These are phyloP conservation scores for Eucalyptus cloeziana DNA, from an alignment of 345 rosid species.

Conservation along the genomic window DNA sequence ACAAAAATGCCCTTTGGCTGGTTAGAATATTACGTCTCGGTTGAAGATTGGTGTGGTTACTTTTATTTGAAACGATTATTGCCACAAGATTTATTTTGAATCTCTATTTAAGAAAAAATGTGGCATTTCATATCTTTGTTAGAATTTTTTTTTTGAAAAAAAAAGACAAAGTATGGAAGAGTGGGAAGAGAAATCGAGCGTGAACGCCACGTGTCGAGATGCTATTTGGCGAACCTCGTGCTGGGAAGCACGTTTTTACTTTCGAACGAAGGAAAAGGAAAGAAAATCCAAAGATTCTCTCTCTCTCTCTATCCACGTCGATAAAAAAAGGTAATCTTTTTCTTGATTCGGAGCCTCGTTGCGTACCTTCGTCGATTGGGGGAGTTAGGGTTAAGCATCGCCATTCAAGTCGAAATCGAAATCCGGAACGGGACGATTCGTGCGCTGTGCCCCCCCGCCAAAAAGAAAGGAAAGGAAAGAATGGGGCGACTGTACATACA, in stretches of 20 bases:
- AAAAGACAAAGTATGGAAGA: too few relatives aligned
- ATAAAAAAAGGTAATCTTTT: background rate
- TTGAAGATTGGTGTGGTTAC: too few relatives aligned
- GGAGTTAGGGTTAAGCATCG: background rate
- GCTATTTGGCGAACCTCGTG: background rate
- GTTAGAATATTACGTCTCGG: too few relatives aligned
- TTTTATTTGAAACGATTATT: too few relatives aligned
- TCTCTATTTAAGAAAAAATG: too few relatives aligned
- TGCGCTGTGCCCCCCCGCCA: background rate
- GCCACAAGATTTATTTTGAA: too few relatives aligned
- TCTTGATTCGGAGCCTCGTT: background rate
- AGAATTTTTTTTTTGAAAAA: too few relatives aligned
- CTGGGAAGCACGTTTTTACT: background rate
- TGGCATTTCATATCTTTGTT: too few relatives aligned
- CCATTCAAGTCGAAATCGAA: background rate
- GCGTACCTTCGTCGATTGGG: background rate
- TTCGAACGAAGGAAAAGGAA: background rate
- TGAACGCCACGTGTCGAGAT: background rate
- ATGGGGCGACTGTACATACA: constrained; percentile 26
- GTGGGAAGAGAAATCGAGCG: background rate
- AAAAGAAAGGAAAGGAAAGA: background rate
- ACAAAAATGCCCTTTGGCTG: too few relatives aligned
- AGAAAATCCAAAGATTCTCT: background rate
- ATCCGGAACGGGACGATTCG: background rate
- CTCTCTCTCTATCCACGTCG: background rate